phyloP scores from a whole-genome alignment of 257 asterid species.

The Nicotiana benthamiana region DNA sequence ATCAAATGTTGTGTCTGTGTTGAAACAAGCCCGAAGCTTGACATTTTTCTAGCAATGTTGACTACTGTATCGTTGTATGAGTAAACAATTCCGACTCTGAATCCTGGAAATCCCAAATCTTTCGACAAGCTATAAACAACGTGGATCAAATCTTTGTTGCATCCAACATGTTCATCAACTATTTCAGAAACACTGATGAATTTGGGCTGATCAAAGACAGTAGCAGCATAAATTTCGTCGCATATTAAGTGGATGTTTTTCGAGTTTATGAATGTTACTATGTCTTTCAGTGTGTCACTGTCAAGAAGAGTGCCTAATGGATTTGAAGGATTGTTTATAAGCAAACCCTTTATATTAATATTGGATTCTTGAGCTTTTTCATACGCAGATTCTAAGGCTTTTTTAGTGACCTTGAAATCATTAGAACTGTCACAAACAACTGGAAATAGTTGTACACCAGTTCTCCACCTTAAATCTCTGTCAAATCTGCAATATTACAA shows the following conservation, averaged over 20 bases:
- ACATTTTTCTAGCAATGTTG: constrained; percentile 64
- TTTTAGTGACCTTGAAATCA: constrained; percentile 46
- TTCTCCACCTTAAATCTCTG: constrained; percentile 79
- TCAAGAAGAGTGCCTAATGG: constrained; percentile 74
- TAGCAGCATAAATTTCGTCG: constrained; percentile 87
- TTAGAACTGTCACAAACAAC: constrained; percentile 59
- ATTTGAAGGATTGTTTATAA: constrained; percentile 78
- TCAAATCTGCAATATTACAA: constrained; percentile 47
- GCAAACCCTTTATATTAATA: constrained; percentile 56
- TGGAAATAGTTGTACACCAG: constrained; percentile 53
- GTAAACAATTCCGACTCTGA: constrained; percentile 65
- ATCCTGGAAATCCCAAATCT: constrained; percentile 84
- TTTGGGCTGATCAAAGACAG: constrained; percentile 53
- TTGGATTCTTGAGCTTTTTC: constrained; percentile 42
- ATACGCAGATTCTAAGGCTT: constrained; percentile 57
- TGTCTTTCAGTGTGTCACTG: constrained; percentile 34
- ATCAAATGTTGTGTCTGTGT: constrained; percentile 70
- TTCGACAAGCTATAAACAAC: constrained; percentile 76
- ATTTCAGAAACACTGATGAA: constrained; percentile 74
- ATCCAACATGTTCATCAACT: constrained; percentile 21
- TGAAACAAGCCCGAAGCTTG: constrained; percentile 76
- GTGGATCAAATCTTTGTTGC: constrained; percentile 54
- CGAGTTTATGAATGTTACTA: constrained; percentile 32
- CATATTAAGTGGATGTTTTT: constrained; percentile 60
- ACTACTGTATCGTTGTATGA: constrained; percentile 59